phyloP scores from a whole-genome alignment of 192 early-diverging fungal genomes.

The Podila epicladia region DNA sequence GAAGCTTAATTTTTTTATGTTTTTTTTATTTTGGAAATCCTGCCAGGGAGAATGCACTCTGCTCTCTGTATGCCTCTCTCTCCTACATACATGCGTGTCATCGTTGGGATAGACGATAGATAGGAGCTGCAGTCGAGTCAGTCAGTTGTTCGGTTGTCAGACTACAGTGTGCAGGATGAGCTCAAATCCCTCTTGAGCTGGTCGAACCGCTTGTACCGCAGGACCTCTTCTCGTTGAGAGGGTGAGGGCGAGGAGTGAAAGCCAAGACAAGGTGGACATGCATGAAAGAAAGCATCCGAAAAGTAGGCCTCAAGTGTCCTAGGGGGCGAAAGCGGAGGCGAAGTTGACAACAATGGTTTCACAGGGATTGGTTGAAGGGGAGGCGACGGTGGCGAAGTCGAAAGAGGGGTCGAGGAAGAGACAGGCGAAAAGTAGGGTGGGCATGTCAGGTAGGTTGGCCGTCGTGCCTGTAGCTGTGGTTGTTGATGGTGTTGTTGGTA shows the following conservation, averaged over 20 bases:
- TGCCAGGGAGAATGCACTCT: too few relatives aligned
- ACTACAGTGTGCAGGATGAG: neutral
- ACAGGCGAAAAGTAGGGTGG: neutral
- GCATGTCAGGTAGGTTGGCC: too few relatives aligned
- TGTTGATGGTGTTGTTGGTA: conserved; percentile 6
- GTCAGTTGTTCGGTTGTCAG: too few relatives aligned
- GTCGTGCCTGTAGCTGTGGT: conserved; percentile 7
- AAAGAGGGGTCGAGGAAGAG: neutral
- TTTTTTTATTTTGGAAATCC: too few relatives aligned
- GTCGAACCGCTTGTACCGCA: neutral
- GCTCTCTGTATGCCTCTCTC: too few relatives aligned
- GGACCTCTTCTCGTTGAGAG: neutral
- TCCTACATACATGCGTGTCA: too few relatives aligned
- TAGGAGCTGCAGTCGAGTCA: too few relatives aligned
- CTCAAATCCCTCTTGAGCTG: conserved; percentile 4
- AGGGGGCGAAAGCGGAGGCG: neutral
- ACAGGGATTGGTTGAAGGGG: neutral
- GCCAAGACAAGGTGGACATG: conserved; percentile 16
- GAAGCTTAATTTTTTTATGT: too few relatives aligned
- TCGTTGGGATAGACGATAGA: too few relatives aligned
- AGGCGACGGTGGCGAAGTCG: neutral
- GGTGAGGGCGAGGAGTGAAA: conserved; percentile 8
- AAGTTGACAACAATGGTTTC: neutral
- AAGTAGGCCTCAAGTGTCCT: conserved; percentile 7
- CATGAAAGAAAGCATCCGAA: neutral